Base-by-base conservation (phyloP, 768 basidiomycete species). In the Russula ochroleuca region DNA sequence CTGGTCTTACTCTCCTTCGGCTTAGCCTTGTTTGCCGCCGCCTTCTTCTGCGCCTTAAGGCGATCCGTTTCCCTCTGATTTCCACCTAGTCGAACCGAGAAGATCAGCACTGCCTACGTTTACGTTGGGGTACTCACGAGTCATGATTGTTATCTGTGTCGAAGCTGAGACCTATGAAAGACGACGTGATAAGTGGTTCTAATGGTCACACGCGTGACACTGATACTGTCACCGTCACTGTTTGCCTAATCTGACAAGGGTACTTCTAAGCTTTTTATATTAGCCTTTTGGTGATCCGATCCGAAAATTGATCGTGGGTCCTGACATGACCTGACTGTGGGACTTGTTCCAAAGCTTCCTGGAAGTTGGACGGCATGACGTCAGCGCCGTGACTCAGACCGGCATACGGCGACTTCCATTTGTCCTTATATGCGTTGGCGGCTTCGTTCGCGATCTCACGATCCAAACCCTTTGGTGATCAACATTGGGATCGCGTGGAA, bases 61-160 rank as follows among this genome's bases (percentile, higher is more conserved):
- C 90, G 88, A 73, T 87, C 90, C 74, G 76, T 79, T 8, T 92
- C 90, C 57, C 90, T 83, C 73, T 92, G 90, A 72, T 92, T 90
- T 69, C 90, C 90, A 70, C 90, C 90, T 92, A 69, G 48, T 31
- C 31, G 28, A 17, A 43, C 23, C 21, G 15, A 31, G 19, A 28
- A 52, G 45, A n/a, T 65, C 13, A 52, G 40, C 2, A 21, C 11
- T 1, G 25, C 47, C 51, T 7, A 15, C 28, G 28, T 21, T 17
- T 19, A 41, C 9, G 5, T 40, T 13, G 28, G 19, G n/a, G 35
- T 8, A 58, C 66, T 55, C 47, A 68, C 68, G 68, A 21, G 68
- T 67, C 68, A 68, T 68, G 57, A 53, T 45, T 40, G 48, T 47
- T 45, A 45, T 57, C 43, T 23, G 48, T 56, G n/a, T 48, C 17